phyloP scores from a whole-genome alignment of 2,329 filamentous ascomycete species.

The Cordyceps tenuipes region DNA sequence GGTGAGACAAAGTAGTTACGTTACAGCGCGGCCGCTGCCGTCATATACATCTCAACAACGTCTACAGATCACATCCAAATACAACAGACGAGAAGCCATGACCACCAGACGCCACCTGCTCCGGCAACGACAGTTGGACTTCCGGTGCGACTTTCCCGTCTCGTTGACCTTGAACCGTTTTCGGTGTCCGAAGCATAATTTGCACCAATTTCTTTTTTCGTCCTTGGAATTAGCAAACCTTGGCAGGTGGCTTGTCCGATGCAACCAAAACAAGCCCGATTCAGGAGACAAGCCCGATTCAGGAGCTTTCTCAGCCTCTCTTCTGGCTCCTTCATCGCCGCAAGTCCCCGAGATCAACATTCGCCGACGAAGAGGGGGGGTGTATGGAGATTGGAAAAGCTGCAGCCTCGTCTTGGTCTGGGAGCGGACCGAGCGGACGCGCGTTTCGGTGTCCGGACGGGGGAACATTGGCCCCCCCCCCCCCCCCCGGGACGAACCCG shows the following conservation, averaged over 20 bases:
- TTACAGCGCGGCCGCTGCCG: neutral
- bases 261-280: neutral
- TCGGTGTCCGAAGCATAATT: neutral
- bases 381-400: no score
- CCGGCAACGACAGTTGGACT: no score
- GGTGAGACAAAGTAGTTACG: neutral
- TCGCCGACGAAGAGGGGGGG: neutral
- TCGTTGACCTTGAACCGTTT: neutral
- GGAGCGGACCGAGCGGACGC: neutral
- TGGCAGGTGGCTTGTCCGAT: neutral
- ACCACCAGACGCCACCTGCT: neutral
- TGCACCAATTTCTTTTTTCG: no score
- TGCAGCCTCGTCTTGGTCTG: neutral
- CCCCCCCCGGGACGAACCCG: no score
- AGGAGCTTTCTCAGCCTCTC: constrained; percentile 2
- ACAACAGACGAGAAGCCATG: neutral
- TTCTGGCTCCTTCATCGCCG: neutral
- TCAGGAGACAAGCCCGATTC: neutral
- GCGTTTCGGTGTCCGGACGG: no score
- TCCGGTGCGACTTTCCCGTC: neutral
- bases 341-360: neutral
- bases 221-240: neutral
- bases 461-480: no score
- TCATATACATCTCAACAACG: neutral
- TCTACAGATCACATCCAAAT: no score